A percentile compares a stretch with the other conserved stretches of the same genome.
These are phyloP conservation scores for Murraya paniculata DNA, from an alignment of 345 rosid genomes.

Conservation along the genomic window DNA sequence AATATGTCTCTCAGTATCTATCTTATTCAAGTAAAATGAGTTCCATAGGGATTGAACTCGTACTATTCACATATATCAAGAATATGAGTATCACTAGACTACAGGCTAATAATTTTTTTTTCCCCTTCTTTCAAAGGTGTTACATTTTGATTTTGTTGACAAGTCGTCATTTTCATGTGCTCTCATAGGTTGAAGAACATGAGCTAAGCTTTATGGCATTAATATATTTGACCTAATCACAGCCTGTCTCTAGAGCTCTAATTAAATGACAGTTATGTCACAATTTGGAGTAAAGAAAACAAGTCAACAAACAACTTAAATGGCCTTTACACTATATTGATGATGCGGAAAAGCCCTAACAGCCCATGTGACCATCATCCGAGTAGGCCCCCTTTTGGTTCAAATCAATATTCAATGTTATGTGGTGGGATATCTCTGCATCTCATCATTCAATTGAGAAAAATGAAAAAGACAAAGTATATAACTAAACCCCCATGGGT, in stretches of 20 bases:
- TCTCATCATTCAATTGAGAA: conserved; percentile 9
- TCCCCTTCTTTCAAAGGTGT: too few relatives aligned
- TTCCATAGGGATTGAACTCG: too few relatives aligned
- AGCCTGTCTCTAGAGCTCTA: conserved; percentile 29
- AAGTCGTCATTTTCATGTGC: too few relatives aligned
- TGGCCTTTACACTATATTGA: not conserved
- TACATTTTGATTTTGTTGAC: not conserved
- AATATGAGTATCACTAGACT: too few relatives aligned
- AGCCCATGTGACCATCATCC: conserved; percentile 40
- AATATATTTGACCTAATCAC: conserved; percentile 37
- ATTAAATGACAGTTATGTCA: conserved; percentile 20
- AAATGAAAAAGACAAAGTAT: not conserved
- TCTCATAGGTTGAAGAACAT: too few relatives aligned
- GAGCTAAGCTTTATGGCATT: conserved; percentile 4
- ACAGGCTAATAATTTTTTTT: not conserved
- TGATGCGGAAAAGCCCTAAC: conserved; percentile 28
- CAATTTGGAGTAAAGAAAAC: conserved; percentile 10
- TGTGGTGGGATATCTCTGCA: conserved; percentile 18
- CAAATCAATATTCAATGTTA: not conserved
- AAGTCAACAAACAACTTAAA: conserved; percentile 15
- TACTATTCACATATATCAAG: too few relatives aligned
- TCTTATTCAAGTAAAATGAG: too few relatives aligned
- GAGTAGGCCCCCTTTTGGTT: conserved; percentile 21
- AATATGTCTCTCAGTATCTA: too few relatives aligned
- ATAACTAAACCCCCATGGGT: not conserved